These are phyloP conservation scores for Mycena alexandri DNA, from an alignment of 768 basidiomycete species.

Conservation along the genomic window DNA sequence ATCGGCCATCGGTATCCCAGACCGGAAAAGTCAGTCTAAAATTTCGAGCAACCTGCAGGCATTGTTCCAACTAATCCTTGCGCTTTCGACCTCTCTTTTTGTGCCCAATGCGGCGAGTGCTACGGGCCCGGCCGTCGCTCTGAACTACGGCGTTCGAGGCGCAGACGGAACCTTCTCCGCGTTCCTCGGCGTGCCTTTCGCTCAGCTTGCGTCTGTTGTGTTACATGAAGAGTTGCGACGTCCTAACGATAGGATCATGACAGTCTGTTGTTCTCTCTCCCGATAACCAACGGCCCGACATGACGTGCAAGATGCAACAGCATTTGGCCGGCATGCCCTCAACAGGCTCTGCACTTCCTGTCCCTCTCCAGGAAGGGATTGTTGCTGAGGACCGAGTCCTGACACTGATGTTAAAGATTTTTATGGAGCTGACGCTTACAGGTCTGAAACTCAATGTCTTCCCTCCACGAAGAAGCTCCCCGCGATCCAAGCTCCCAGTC, in stretches of 20 bases:
- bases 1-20: no score
- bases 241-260: constrained; percentile 2
- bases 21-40: no score
- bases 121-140: constrained; percentile 39
- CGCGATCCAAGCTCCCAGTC: constrained; percentile 11
- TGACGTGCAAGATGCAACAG: constrained; percentile 12
- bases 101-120: not conserved
- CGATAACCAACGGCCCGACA: constrained; percentile 37
- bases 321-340: constrained; percentile 16
- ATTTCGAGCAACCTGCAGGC: no score
- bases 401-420: no score
- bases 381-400: not conserved
- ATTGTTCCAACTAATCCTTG: no score
- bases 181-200: constrained; percentile 58
- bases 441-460: constrained; percentile 17
- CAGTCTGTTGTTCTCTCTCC: constrained; percentile 44
- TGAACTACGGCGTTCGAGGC: constrained; percentile 47
- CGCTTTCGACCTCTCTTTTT: no score
- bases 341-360: not conserved
- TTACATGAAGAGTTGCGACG: constrained; percentile 27
- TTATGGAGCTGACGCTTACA: not conserved
- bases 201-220: constrained; percentile 52
- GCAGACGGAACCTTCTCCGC: constrained; percentile 39
- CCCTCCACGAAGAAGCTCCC: not conserved
- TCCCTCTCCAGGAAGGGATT: not conserved